Evolutionary conservation across 805 yeast genomes (phyloP), one percentile per base, ranked within the genome.

Genomic region (Wickerhamiella kazuoi): DNA sequence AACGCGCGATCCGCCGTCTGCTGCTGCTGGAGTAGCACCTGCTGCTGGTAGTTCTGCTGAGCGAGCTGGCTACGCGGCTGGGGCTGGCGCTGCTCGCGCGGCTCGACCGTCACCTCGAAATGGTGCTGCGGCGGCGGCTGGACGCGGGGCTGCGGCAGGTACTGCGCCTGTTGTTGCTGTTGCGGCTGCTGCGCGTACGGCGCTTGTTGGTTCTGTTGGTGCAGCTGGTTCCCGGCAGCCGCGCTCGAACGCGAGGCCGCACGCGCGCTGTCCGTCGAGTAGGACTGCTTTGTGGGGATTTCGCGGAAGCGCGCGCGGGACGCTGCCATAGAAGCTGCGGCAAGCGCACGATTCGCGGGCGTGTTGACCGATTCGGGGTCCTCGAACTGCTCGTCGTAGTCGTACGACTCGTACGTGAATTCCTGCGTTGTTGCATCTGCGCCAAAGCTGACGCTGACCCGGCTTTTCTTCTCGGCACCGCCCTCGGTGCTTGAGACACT

Each of bases 361-460:
- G 20, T 15, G 21, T 31, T 18, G 7, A 7, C 21, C 9, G 34
- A 16, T 9, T 31, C 21, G 14, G 18, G 35, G 36, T 17, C 29
- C 3, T 28, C 35, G 13, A 18, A 28, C 11, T 35, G 34, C 37
- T 37, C 44, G 1, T 41, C 42, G 16, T 46, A 44, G 37, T 41
- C 44, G 37, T 44, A 50, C 35, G 48, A 41, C 30, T 47, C 51
- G 34, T 50, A 48, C 26, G 43, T 44, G 39, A 47, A 42, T 44
- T 46, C 52, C 34, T 40, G 29, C 7, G 50, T 40, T 14, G 41
- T 6, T 7, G 13, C 20, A 4, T 8, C 17, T 11, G 23, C 37
- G 16, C 35, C 43, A 35, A 36, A 26, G 19, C 30, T 23, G 7
- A 34, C 37, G 4, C 37, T 18, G 19, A 16, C 19, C 9, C 26